phyloP scores from a whole-genome alignment of 768 basidiomycete genomes.

The Podaxis sp. region DNA sequence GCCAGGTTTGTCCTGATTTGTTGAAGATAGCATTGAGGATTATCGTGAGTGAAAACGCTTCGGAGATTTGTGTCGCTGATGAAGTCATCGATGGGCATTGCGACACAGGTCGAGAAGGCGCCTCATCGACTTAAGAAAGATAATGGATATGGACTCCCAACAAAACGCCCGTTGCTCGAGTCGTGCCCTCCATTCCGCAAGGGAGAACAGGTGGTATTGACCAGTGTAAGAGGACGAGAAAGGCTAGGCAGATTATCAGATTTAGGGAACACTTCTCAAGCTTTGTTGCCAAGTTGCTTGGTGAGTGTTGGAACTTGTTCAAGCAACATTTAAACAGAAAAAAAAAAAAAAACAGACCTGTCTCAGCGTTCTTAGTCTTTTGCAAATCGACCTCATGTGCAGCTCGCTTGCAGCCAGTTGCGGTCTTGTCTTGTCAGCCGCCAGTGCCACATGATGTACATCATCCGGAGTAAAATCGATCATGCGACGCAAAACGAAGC shows the following conservation, averaged over 20 bases:
- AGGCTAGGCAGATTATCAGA: conserved; percentile 25
- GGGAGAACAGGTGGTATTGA: conserved; percentile 25
- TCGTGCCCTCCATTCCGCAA: conserved; percentile 73
- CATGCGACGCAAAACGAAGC: neutral
- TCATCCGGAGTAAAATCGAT: neutral
- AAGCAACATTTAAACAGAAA: conserved; percentile 16
- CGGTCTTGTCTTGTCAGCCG: neutral
- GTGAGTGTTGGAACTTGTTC: conserved; percentile 8
- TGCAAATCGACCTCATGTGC: neutral
- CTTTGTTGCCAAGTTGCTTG: too few relatives aligned
- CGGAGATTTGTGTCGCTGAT: conserved; percentile 19
- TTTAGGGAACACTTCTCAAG: too few relatives aligned
- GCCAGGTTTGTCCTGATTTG: conserved; percentile 44
- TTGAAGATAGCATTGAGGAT: conserved; percentile 31
- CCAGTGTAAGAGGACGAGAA: neutral
- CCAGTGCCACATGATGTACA: neutral
- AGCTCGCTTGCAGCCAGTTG: neutral
- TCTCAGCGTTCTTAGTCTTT: neutral
- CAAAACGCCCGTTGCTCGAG: conserved; percentile 55
- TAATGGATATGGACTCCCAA: conserved; percentile 48
- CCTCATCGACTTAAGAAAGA: conserved; percentile 44
- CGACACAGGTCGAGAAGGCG: neutral
- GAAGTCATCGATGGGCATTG: neutral
- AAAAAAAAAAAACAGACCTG: neutral
- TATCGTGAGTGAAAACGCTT: conserved; percentile 16